Evolutionary conservation across 148 eudicot species (phyloP), one percentile per base, ranked within the genome.

Genomic region (Euryodendron excelsum): DNA sequence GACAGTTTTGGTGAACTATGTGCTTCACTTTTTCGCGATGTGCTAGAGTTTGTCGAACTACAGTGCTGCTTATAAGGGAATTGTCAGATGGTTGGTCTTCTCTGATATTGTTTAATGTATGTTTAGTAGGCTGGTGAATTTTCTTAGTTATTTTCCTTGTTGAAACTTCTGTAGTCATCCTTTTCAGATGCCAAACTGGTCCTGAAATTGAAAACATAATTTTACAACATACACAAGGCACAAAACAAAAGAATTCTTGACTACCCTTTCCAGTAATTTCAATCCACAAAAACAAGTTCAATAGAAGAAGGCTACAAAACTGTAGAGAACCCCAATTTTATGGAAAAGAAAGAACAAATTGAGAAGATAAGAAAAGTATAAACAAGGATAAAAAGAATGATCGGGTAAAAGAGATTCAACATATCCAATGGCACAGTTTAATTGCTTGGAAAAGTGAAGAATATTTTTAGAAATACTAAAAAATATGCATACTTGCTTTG

Each of bases 21-120:
- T 60, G 85, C 79, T 78, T 82, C 56, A 79, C 76, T 27, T 70
- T 65, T 74, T 62, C 81, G 7, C 4, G 41, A 11, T 78, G 71
- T 47, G 79, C 31, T 47, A 63, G 21, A 20, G 66, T 60, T 28
- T 63, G 78, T n/a, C 17, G 28, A n/a, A 82, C 75, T 7, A 28
- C 65, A 12, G 59, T 41, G 41, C 47, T n/a, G 13, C n/a, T 75
- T 5, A 36, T 53, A 55, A 11, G 39, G 5, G 69, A 28, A 13
- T 52, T 14, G 39, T 74, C 52, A 2, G 47, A 23, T 15, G 52
- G 55, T 78, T 21, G 15, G 13, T 41, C 56, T 47, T 34, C 48
- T 44, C 30, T 14, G 11, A 1, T 10, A 23, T 27, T 3, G 1
- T n/a, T 56, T 14, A 21, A 53, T 15, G 17, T 27, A 9, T 15